Percentiles rank a stretch among this genome's conserved stretches.
These are phyloP conservation scores for Carex cristatella DNA, from an alignment of 176 grass and related monocot species.

Conservation along the genomic window DNA sequence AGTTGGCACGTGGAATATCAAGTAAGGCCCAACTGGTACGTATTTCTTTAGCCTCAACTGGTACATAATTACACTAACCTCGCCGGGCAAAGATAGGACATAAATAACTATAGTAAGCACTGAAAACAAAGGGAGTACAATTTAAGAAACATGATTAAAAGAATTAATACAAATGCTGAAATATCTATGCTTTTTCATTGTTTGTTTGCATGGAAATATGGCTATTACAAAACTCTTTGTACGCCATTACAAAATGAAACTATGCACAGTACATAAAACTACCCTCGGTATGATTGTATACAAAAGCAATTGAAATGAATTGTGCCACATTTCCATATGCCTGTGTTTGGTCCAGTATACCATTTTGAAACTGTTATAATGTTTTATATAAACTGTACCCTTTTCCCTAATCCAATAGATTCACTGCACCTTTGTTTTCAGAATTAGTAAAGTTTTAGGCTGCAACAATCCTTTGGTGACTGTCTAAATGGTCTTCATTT, in stretches of 20 bases:
- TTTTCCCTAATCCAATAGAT: not conserved
- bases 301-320: not conserved
- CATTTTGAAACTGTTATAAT: not conserved
- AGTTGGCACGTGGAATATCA: not conserved
- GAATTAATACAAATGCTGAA: not conserved
- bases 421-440: not conserved
- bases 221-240: not conserved
- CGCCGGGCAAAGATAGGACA: not conserved
- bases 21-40: not conserved
- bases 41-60: not conserved
- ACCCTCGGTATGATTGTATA: not conserved
- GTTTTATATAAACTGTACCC: not conserved
- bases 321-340: not conserved
- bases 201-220: not conserved
- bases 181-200: not conserved
- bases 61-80: not conserved
- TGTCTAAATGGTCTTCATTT: not conserved
- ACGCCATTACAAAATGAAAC: not conserved
- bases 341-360: not conserved
- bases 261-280: slow-evolving; percentile 7
- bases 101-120: not conserved
- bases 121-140: not conserved
- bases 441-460: not conserved
- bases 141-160: not conserved
- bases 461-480: not conserved